Base-by-base conservation (phyloP, 225 moss, liverwort and hornwort species). In the Antitrichia curtipendula region DNA sequence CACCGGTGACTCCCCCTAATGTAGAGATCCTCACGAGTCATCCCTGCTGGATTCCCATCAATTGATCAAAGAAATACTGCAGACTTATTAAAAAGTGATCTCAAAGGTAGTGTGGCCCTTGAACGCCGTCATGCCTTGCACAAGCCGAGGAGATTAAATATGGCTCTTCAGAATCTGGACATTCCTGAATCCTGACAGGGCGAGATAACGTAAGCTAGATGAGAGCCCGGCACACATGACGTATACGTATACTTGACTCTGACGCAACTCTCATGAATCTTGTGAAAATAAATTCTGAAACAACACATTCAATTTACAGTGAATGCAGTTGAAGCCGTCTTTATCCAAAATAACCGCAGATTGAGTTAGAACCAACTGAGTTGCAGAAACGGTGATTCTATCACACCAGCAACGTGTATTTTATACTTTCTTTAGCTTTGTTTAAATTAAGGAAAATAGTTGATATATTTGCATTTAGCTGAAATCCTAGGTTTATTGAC, bases 41-140 rank as follows among this genome's bases (percentile, higher is more conserved):
- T 89, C 89, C 91, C 65, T 29, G 86, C 74, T 78, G 88, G 74
- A 86, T 80, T 59, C 84, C 62, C 32, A 69, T 87, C 85, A 78
- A 72, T 76, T 69, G 86, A 62, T 82, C 54, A 40, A 53, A 84
- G 36, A 79, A 66, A 65, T 50, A 10, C 25, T 84, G 82, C 80
- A 80, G 73, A 64, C 49, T 9, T 57, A 24, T 12, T 38, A 21
- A 21, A 36, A 80, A 74, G 74, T 16, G 18, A 60, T 74, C 64
- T 86, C 74, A 16, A 19, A 31, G 65, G 86, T 16, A 36, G 68
- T 45, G 84, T 79, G 75, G 68, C 68, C 65, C 57, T 31, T 21
- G 60, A 54, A 29, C 19, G 28, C 79, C 28, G 49, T 70, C 88
- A 78, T 78, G 84, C 84, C 10, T 41, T 40, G 53, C 78, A 69